Evolutionary conservation across 2,329 filamentous ascomycete species (phyloP).

Genomic region (Fusarium buxicola): DNA sequence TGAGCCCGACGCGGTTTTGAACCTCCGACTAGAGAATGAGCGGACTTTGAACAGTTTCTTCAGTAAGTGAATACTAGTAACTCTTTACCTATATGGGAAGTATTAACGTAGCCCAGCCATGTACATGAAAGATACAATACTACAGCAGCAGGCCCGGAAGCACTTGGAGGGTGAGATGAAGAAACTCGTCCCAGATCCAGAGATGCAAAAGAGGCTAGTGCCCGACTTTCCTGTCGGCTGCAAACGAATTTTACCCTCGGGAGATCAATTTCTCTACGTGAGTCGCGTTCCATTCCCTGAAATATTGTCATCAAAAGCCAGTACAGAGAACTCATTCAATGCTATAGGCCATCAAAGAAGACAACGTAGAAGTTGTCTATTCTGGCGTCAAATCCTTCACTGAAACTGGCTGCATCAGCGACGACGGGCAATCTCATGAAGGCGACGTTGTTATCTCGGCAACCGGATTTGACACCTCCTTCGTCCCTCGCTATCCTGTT

Average conservation of each 20-base stretch:
- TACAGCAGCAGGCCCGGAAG: slow-evolving; percentile 12
- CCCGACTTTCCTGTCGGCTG: slow-evolving; percentile 18
- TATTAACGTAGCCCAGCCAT: slow-evolving; percentile 2
- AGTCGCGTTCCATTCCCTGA: fast-evolving
- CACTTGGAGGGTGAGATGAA: slow-evolving; percentile 17
- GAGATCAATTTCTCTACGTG: slow-evolving; percentile 17
- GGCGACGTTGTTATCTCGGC: slow-evolving; percentile 17
- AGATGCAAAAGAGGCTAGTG: slow-evolving; percentile 7
- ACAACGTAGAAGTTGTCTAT: slow-evolving; percentile 4
- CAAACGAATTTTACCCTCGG: slow-evolving; percentile 18
- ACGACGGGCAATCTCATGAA: not conserved
- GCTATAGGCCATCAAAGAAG: not conserved
- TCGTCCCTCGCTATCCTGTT: slow-evolving; percentile 17
- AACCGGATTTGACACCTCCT: slow-evolving; percentile 21
- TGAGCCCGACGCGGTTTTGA: not conserved
- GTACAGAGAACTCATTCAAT: not conserved
- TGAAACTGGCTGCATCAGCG: slow-evolving; percentile 16
- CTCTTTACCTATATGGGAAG: not conserved
- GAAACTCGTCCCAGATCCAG: slow-evolving; percentile 1
- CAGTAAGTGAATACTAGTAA: not conserved
- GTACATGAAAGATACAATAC: slow-evolving; percentile 19
- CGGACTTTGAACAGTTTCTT: slow-evolving; percentile 20
- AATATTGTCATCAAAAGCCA: too few species aligned
- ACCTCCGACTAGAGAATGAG: slow-evolving; percentile 12
- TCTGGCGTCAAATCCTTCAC: slow-evolving; percentile 12